Conservation (phyloP, 2,329 filamentous ascomycete genomes). For the Chaetothyriales sp. region DNA sequence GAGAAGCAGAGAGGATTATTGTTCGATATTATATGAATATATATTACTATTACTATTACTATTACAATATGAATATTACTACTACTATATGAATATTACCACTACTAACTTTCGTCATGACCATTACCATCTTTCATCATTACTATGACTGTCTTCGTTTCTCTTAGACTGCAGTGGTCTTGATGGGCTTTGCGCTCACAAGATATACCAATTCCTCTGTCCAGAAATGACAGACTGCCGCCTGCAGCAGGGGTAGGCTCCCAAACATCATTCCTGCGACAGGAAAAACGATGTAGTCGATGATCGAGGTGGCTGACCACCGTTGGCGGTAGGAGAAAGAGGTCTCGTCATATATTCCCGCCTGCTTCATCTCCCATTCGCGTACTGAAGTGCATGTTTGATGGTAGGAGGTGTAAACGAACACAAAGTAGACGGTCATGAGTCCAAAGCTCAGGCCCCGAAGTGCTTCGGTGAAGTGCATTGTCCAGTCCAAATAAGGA, state of each 20-base stretch:
- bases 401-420: slow-evolving; percentile 57
- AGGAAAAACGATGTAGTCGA: slow-evolving; percentile 53
- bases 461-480: slow-evolving; percentile 46
- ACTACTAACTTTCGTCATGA: too few species aligned
- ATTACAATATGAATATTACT: too few species aligned
- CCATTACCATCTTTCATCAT: not conserved
- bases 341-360: slow-evolving; percentile 52
- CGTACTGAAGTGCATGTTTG: slow-evolving; percentile 45
- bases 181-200: slow-evolving; percentile 53
- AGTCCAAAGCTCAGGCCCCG: slow-evolving; percentile 49
- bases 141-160: not conserved
- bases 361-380: slow-evolving; percentile 53
- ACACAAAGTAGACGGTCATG: slow-evolving; percentile 46
- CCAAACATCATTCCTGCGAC: slow-evolving; percentile 56
- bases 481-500: slow-evolving; percentile 43
- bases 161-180: not conserved
- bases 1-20: too few species aligned
- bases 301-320: slow-evolving; percentile 43
- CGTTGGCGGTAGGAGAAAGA: slow-evolving; percentile 45
- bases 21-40: too few species aligned
- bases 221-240: slow-evolving; percentile 57
- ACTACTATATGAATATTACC: too few species aligned
- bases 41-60: too few species aligned
- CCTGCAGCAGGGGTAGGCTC: slow-evolving; percentile 53
- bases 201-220: slow-evolving; percentile 55